Base-by-base conservation (phyloP, 331 rosid species). In the Arachis monticola region DNA sequence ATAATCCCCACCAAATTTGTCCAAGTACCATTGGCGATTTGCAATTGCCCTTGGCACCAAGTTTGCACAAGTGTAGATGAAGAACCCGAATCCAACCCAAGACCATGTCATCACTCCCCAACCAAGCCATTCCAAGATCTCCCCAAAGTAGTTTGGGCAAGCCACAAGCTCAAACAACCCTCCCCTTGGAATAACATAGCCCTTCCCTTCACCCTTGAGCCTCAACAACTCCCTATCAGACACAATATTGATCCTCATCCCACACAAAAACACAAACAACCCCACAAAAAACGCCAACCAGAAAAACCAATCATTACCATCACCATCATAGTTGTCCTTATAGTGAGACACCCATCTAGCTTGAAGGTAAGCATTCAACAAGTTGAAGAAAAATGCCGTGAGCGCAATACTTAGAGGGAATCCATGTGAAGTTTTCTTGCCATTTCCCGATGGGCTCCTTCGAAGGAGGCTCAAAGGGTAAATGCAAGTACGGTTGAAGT, bases 41-140 rank as follows among this genome's bases (percentile, higher is more conserved):
- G 91, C 96, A 38, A 85, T 76, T 1, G 93, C 96, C 83, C 96
- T 78, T 0, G 99, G 97, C 62, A 86, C 96, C 79, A 94, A 86
- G 32, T 94, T 90, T 4, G 93, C 90, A 41, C 83, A 94, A 6
- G 98, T 94, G 74, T 85, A 85, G 8, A 86, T 5, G 10, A 76
- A 83, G 72, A 94, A 92, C 60, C 91, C 92, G 1, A 90, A 58
- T 5, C 93, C 96, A 11, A 44, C 90, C 92, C 87, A 87, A 0
- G 95, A 83, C 86, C 96, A 92, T 2, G 87, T 90, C 96, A 92
- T 92, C 70, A 88, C 67, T 1, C 89, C 80, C 97, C 96, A 94
- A 2, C 96, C 97, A 8, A 87, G 7, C 97, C 99, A 92, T 87
- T 92, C 99, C 71, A 90, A 55, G 3, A 87, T 82, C 84, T 92